phyloP scores from a whole-genome alignment of 257 asterid species.

The Thymus mandschuricus region DNA sequence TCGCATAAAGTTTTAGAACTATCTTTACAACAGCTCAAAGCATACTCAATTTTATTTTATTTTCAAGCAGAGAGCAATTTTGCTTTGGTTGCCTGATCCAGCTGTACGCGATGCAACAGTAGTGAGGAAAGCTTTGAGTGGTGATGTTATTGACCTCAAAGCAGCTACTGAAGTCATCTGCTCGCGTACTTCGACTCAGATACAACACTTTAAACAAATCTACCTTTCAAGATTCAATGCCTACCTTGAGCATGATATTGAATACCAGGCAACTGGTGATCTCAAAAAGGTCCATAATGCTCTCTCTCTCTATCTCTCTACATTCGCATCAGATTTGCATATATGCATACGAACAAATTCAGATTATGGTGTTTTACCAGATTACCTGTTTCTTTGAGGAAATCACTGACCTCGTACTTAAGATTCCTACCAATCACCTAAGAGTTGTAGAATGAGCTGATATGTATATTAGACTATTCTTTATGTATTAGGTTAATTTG shows the following conservation, averaged over 20 bases:
- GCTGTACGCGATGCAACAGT: constrained; percentile 77
- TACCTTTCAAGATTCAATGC: constrained; percentile 58
- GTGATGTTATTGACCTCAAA: constrained; percentile 48
- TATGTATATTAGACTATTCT: no score
- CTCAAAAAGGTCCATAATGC: constrained; percentile 62
- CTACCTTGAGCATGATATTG: constrained; percentile 82
- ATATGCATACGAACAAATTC: background rate
- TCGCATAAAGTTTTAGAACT: background rate
- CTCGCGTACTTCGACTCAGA: constrained; percentile 83
- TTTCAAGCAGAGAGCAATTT: constrained; percentile 65
- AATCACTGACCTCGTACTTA: no score
- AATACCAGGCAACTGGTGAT: constrained; percentile 65
- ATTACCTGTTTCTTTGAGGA: no score
- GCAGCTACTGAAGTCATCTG: constrained; percentile 93
- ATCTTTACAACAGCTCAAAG: constrained; percentile 9
- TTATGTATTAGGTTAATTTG: no score
- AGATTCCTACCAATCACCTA: no score
- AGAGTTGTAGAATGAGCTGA: no score
- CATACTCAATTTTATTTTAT: background rate
- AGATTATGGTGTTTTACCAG: background rate
- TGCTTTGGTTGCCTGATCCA: constrained; percentile 93
- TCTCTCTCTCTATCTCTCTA: background rate
- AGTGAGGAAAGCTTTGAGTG: constrained; percentile 57
- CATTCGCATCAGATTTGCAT: background rate
- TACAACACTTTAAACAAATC: constrained; percentile 76